A percentile compares a stretch with the other conserved stretches of the same genome.
Evolutionary conservation across 225 moss, liverwort and hornwort genomes (phyloP).

Genomic region (Pseudisothecium myosuroides): DNA sequence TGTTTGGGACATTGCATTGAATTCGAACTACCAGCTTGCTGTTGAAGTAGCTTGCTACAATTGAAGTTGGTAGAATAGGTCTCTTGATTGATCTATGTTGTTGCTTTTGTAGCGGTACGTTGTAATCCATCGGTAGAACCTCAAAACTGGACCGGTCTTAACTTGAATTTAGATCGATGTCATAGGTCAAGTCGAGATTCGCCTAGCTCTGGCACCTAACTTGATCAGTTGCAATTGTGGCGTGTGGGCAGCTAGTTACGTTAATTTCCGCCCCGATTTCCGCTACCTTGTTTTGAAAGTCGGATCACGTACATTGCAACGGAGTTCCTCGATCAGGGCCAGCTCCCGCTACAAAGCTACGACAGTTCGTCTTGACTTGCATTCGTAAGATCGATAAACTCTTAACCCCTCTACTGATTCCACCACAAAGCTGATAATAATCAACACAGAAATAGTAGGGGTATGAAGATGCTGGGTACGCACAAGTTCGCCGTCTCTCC

Average conservation of each 20-base stretch:
- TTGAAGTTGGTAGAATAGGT: too few species aligned
- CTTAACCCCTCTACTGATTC: background rate
- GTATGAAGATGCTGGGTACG: background rate
- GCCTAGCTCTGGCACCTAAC: background rate
- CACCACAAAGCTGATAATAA: background rate
- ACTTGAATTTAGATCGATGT: background rate
- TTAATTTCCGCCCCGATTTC: background rate
- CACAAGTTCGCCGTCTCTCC: background rate
- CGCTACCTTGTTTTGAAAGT: too few species aligned
- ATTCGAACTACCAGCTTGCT: background rate
- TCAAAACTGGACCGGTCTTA: background rate
- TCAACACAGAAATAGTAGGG: background rate
- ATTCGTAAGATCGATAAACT: background rate
- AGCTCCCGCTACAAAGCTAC: background rate
- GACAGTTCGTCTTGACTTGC: background rate
- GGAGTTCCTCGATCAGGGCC: background rate
- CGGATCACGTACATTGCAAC: background rate
- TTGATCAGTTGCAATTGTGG: background rate
- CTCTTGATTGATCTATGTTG: background rate
- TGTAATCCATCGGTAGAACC: background rate
- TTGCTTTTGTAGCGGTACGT: background rate
- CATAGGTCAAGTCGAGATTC: background rate
- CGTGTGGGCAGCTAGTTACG: background rate
- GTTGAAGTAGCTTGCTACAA: background rate
- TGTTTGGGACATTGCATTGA: background rate